Percentiles rank a stretch among this genome's conserved stretches.
Evolutionary conservation across 2,329 filamentous ascomycete species (phyloP).

Genomic region (Sporothrix protearum): DNA sequence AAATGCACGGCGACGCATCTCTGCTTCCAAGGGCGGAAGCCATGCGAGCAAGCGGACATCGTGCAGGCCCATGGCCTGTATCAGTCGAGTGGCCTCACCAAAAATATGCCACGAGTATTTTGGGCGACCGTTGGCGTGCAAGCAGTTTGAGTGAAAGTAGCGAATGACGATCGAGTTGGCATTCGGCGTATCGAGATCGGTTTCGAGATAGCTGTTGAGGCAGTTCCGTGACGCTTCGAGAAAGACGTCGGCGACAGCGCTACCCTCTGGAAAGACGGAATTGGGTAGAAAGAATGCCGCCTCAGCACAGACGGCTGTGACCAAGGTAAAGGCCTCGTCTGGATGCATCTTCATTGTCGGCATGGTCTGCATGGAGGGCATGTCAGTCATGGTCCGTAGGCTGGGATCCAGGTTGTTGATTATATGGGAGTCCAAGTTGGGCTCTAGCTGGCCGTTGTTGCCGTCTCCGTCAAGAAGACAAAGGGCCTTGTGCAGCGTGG

Average conservation of each 20-base stretch:
- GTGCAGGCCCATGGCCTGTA: constrained; percentile 43
- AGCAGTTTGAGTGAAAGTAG: constrained; percentile 46
- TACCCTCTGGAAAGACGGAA: neutral
- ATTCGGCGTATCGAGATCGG: constrained; percentile 42
- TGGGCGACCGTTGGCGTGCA: constrained; percentile 43
- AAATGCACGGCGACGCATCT: constrained; percentile 38
- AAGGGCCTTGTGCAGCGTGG: neutral
- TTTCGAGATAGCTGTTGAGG: constrained; percentile 20
- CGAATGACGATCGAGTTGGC: constrained; percentile 44
- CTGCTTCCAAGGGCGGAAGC: constrained; percentile 30
- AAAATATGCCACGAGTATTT: constrained; percentile 46
- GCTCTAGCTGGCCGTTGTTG: neutral
- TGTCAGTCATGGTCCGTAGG: neutral
- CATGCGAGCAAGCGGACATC: constrained; percentile 27
- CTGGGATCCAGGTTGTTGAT: neutral
- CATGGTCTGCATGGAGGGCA: neutral
- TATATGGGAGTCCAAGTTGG: neutral
- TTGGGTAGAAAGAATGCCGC: neutral
- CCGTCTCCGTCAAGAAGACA: neutral
- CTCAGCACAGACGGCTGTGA: neutral
- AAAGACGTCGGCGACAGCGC: neutral
- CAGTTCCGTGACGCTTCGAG: neutral
- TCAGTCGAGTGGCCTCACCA: constrained; percentile 43
- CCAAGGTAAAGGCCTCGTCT: neutral
- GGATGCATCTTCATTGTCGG: neutral